phyloP scores from a whole-genome alignment of 495 filamentous ascomycete genomes.

The Annulohypoxylon stygium region DNA sequence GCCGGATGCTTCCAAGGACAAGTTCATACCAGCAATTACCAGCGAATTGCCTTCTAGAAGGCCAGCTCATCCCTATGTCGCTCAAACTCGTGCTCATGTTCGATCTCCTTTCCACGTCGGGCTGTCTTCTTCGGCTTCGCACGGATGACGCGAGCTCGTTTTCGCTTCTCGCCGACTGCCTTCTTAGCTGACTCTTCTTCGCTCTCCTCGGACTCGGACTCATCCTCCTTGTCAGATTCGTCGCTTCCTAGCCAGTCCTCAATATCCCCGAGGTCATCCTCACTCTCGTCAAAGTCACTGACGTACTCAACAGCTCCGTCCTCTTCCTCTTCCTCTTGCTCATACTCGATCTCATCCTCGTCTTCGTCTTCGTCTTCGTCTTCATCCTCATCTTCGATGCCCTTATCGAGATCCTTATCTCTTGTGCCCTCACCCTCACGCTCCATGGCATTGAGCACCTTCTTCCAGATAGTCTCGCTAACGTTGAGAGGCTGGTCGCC shows the following conservation, averaged over 20 bases:
- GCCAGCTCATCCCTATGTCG: constrained; percentile 54
- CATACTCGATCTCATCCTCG: constrained; percentile 75
- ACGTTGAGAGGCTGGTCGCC: constrained; percentile 95
- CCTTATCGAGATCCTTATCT: constrained; percentile 89
- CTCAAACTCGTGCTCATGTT: constrained; percentile 75
- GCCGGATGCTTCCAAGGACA: constrained; percentile 2
- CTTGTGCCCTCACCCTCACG: constrained; percentile 82
- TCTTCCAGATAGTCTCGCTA: constrained; percentile 96
- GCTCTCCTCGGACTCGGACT: constrained; percentile 59
- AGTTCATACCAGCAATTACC: neutral
- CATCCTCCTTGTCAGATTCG: constrained; percentile 62
- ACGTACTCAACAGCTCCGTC: constrained; percentile 91
- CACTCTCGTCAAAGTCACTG: constrained; percentile 67
- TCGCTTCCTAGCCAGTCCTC: constrained; percentile 66
- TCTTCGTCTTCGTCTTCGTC: constrained; percentile 76
- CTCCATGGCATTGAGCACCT: constrained; percentile 92
- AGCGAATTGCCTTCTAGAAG: constrained; percentile 49
- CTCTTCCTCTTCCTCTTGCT: constrained; percentile 65
- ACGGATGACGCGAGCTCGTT: constrained; percentile 68
- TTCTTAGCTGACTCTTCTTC: constrained; percentile 64
- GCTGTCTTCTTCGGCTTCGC: constrained; percentile 74
- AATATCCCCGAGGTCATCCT: constrained; percentile 64
- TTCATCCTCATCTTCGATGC: constrained; percentile 84
- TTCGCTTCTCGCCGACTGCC: constrained; percentile 73
- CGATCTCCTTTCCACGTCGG: constrained; percentile 71